Conservation (phyloP, 805 yeast species). For the Myxozyma vanderwaltii region DNA sequence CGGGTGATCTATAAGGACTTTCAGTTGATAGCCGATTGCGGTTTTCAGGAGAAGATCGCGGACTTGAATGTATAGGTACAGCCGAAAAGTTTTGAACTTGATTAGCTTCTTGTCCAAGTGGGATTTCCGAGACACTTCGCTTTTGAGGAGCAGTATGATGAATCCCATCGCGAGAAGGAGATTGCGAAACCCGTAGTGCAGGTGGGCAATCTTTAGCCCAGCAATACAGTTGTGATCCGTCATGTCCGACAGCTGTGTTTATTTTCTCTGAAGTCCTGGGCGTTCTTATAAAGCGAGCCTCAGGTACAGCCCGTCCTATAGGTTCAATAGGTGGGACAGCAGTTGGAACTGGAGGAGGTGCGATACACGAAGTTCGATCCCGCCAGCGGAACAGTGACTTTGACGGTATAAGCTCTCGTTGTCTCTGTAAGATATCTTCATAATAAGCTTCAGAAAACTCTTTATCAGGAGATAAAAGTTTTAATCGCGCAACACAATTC, state of each 20-base stretch:
- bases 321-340: too few species aligned
- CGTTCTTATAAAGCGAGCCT: too few species aligned
- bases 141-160: neutral
- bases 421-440: neutral
- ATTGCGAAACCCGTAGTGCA: neutral
- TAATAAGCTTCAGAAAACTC: constrained; percentile 10
- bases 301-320: too few species aligned
- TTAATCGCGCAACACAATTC: constrained; percentile 13
- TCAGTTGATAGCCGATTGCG: neutral
- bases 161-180: neutral
- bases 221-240: too few species aligned
- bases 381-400: too few species aligned
- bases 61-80: too few species aligned
- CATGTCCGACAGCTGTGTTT: too few species aligned
- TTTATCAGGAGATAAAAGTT: too few species aligned
- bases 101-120: neutral
- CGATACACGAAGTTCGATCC: neutral
- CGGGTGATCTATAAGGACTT: too few species aligned
- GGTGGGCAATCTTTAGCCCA: neutral
- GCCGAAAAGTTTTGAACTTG: neutral
- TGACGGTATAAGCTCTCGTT: neutral
- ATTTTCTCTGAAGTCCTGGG: too few species aligned
- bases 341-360: neutral
- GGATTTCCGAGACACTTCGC: constrained; percentile 1
- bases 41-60: neutral